Percentiles rank a stretch among this genome's conserved stretches.
Evolutionary conservation across 2,329 filamentous ascomycete genomes (phyloP).

Genomic region (Simplicillium sp.): DNA sequence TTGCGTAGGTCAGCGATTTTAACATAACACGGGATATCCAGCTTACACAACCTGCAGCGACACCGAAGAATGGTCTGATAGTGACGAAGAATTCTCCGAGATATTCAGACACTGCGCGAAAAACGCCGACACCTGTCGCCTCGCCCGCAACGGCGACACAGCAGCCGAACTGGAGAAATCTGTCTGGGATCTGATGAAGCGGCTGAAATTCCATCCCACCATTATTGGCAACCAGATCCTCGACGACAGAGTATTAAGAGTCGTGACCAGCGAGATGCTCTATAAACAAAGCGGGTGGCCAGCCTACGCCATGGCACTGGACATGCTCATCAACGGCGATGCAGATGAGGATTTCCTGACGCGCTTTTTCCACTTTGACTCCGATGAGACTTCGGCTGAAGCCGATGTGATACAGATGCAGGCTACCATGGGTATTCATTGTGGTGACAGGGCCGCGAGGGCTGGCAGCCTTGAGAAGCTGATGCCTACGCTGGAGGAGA

Average conservation of each 20-base stretch:
- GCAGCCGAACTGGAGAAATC: too few species aligned
- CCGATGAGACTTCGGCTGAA: not conserved
- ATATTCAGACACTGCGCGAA: constrained; percentile 15
- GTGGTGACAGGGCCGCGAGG: constrained; percentile 20
- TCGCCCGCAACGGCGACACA: too few species aligned
- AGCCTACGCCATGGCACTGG: constrained; percentile 25
- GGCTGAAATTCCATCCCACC: constrained; percentile 9
- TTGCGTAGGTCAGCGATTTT: constrained; percentile 9
- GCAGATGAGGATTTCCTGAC: not conserved
- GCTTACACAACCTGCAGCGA: constrained; percentile 8
- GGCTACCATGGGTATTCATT: constrained; percentile 18
- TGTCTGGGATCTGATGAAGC: too few species aligned
- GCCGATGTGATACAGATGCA: constrained; percentile 3
- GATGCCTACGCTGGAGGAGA: constrained; percentile 11
- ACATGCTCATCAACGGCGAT: constrained; percentile 26
- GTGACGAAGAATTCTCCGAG: constrained; percentile 15
- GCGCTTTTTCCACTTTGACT: not conserved
- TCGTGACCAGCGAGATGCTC: constrained; percentile 3
- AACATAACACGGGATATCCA: not conserved
- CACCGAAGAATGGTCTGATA: constrained; percentile 13
- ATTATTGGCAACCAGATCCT: constrained; percentile 5
- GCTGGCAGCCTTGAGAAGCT: constrained; percentile 16
- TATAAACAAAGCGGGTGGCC: constrained; percentile 23
- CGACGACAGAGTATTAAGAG: constrained; percentile 12
- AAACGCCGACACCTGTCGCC: constrained; percentile 7